Conservation (phyloP, 805 yeast genomes). For the Zygotorulaspora sp. region DNA sequence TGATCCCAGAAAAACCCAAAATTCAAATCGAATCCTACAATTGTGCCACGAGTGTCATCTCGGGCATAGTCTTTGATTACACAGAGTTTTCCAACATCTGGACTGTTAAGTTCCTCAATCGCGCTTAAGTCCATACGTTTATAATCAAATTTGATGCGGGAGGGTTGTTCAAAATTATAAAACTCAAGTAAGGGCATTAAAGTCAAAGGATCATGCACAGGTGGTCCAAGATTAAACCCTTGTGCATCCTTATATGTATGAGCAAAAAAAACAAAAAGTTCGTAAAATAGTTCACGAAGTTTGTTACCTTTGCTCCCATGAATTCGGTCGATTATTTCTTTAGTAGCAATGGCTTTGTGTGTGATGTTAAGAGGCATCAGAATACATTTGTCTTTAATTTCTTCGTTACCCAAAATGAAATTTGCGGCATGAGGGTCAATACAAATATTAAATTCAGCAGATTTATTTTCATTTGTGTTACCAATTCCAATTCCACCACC, state of each 20-base stretch:
- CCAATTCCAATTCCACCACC: constrained; percentile 57
- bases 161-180: constrained; percentile 27
- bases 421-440: constrained; percentile 75
- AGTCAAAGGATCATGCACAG: constrained; percentile 78
- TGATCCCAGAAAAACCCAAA: constrained; percentile 45
- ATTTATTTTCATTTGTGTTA: constrained; percentile 46
- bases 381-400: constrained; percentile 46
- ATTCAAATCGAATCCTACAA: constrained; percentile 40
- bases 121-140: constrained; percentile 29
- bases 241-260: constrained; percentile 41
- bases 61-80: constrained; percentile 33
- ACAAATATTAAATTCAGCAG: constrained; percentile 72
- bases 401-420: constrained; percentile 45
- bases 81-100: constrained; percentile 55
- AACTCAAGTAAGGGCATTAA: constrained; percentile 53
- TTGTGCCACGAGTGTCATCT: constrained; percentile 33
- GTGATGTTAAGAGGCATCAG: constrained; percentile 68
- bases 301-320: constrained; percentile 39
- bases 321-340: constrained; percentile 38
- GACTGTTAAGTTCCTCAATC: constrained; percentile 37
- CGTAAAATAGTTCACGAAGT: constrained; percentile 51
- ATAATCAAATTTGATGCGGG: constrained; percentile 19
- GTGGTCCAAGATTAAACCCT: constrained; percentile 56
- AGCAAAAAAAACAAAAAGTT: constrained; percentile 49
- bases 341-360: constrained; percentile 50